Percentiles rank a stretch among this genome's conserved stretches.
Conservation (phyloP, 139 green algal species). For the Pycnococcus provasolii region DNA sequence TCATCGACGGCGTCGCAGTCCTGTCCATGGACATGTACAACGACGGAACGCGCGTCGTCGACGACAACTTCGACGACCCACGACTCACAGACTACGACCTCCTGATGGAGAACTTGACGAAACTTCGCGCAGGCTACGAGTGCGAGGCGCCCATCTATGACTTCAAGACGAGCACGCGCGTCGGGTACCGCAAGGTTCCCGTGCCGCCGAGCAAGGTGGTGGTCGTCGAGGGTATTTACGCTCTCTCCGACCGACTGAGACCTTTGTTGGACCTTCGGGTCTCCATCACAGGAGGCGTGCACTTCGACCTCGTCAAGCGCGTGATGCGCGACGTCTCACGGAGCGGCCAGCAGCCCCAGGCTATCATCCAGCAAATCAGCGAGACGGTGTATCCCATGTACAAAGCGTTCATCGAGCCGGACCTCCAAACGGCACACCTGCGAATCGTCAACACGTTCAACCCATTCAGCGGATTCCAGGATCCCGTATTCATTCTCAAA, state of each 20-base stretch:
- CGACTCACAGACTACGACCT: slow-evolving; percentile 88
- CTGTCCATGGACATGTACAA: slow-evolving; percentile 99
- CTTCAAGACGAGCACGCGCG: slow-evolving; percentile 71
- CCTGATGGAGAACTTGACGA: slow-evolving; percentile 72
- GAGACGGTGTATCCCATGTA: slow-evolving; percentile 93
- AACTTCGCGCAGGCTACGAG: slow-evolving; percentile 56
- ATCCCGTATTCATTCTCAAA: slow-evolving; percentile 92
- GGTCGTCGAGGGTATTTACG: slow-evolving; percentile 94
- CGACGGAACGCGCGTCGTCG: slow-evolving; percentile 60
- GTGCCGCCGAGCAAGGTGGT: slow-evolving; percentile 62
- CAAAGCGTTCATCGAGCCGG: slow-evolving; percentile 93
- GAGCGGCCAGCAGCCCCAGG: slow-evolving; percentile 72
- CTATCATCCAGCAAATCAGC: slow-evolving; percentile 87
- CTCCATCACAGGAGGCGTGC: slow-evolving; percentile 79
- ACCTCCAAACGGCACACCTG: slow-evolving; percentile 81
- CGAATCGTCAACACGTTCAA: slow-evolving; percentile 93
- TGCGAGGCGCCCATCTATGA: slow-evolving; percentile 84
- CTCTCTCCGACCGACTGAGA: slow-evolving; percentile 61
- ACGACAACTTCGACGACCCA: slow-evolving; percentile 56
- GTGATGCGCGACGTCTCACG: slow-evolving; percentile 89
- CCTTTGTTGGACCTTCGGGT: slow-evolving; percentile 75
- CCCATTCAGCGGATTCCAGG: slow-evolving; percentile 91
- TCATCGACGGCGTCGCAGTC: slow-evolving; percentile 72
- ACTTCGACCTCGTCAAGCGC: slow-evolving; percentile 96
- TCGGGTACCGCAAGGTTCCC: slow-evolving; percentile 58